These are phyloP conservation scores for Mycena sp. DNA, from an alignment of 1,284 basidiomycete genomes.

Conservation along the genomic window DNA sequence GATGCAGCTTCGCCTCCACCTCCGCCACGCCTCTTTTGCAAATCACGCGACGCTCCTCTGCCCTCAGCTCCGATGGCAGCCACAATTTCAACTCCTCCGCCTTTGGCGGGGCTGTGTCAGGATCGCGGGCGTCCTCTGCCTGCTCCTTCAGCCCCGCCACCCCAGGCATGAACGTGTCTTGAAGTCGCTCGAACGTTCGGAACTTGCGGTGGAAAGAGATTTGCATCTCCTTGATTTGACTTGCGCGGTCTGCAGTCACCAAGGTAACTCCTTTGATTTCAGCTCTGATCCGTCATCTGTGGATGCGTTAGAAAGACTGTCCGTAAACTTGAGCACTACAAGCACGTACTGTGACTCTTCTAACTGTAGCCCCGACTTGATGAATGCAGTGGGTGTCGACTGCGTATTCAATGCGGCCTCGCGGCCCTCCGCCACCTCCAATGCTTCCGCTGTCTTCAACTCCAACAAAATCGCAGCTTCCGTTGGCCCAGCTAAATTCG, in stretches of 20 bases:
- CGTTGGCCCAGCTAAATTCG: background rate
- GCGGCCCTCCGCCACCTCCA: conserved; percentile 9
- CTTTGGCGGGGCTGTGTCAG: background rate
- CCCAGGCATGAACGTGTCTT: conserved; percentile 29
- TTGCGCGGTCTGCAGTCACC: background rate
- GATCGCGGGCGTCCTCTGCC: conserved; percentile 14
- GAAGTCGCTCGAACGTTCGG: conserved; percentile 10
- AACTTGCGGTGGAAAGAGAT: conserved; percentile 20
- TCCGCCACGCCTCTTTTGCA: background rate
- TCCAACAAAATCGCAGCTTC: conserved; percentile 1
- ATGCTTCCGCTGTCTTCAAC: conserved; percentile 14
- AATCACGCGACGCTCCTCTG: background rate
- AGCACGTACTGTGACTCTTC: conserved; percentile 18
- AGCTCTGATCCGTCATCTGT: conserved; percentile 11
- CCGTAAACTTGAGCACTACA: too few species aligned
- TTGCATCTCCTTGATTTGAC: conserved; percentile 20
- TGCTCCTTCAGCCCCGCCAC: background rate
- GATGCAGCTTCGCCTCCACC: conserved; percentile 19
- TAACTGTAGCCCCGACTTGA: conserved; percentile 19
- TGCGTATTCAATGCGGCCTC: background rate
- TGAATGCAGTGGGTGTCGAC: conserved; percentile 6
- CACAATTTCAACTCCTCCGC: conserved; percentile 24
- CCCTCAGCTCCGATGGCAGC: conserved; percentile 13
- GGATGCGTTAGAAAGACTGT: background rate
- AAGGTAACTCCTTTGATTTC: conserved; percentile 10